Evolutionary conservation across 176 grass and related monocot genomes (phyloP).

Genomic region (Calamus simplicifolius): DNA sequence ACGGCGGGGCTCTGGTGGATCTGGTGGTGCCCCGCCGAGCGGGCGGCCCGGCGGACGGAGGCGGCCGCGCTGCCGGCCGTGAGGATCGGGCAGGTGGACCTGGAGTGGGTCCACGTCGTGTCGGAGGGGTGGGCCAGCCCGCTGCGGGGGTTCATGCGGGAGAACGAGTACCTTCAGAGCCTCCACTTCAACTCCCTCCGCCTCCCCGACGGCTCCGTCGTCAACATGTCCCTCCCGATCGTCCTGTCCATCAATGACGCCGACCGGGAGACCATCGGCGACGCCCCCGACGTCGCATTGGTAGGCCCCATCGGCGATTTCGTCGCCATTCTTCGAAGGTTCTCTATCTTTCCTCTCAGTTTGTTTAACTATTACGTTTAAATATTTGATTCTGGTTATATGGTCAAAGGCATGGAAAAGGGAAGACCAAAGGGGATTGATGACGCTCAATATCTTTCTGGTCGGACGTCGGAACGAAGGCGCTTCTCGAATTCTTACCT

Average conservation of each 20-base stretch:
- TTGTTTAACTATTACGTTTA: too few relatives aligned
- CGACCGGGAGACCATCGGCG: conserved; percentile 46
- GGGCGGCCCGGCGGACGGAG: conserved; percentile 35
- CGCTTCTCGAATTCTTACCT: too few relatives aligned
- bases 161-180: conserved; percentile 81
- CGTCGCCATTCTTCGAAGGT: conserved; percentile 70
- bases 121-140: conserved; percentile 93
- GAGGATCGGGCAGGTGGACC: conserved; percentile 36
- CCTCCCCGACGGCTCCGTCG: conserved; percentile 28
- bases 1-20: conserved; percentile 67
- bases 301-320: conserved; percentile 29
- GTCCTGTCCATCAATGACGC: conserved; percentile 60
- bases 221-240: conserved; percentile 94
- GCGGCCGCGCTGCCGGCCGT: conserved; percentile 36
- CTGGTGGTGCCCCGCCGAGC: conserved; percentile 32
- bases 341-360: not conserved
- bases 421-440: too few relatives aligned
- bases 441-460: too few relatives aligned
- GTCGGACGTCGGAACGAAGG: too few relatives aligned
- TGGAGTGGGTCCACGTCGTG: conserved; percentile 92
- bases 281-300: conserved; percentile 39
- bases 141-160: conserved; percentile 85
- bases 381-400: too few relatives aligned
- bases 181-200: conserved; percentile 87
- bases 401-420: too few relatives aligned